A percentile compares a stretch with the other conserved stretches of the same genome.
These are phyloP conservation scores for Tricharina praecox DNA, from an alignment of 495 filamentous ascomycete species.

Conservation along the genomic window DNA sequence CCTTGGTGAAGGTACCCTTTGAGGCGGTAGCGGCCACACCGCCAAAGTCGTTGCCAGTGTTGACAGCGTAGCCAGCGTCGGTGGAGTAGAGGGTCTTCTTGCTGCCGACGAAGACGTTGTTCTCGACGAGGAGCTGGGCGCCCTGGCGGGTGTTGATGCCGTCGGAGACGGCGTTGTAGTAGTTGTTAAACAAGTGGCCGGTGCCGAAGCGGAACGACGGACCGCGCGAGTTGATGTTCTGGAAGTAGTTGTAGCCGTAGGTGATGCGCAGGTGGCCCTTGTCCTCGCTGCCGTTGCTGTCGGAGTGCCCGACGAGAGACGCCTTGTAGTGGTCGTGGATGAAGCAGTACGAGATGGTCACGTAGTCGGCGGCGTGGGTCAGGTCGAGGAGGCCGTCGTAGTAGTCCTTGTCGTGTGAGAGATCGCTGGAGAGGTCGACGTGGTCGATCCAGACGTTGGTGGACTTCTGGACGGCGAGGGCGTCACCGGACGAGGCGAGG, in stretches of 20 bases:
- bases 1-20: constrained; percentile 31
- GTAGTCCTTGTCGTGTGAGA: constrained; percentile 43
- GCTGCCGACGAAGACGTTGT: constrained; percentile 37
- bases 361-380: constrained; percentile 36
- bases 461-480: constrained; percentile 39
- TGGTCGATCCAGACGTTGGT: constrained; percentile 56
- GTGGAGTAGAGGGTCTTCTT: constrained; percentile 37
- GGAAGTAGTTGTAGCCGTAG: constrained; percentile 46
- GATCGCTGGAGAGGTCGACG: constrained; percentile 44
- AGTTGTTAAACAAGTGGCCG: constrained; percentile 35
- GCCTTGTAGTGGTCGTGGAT: constrained; percentile 50
- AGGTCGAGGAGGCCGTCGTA: constrained; percentile 53
- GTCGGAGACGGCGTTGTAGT: constrained; percentile 32
- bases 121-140: constrained; percentile 47
- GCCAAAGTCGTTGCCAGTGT: constrained; percentile 41
- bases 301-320: constrained; percentile 45
- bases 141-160: constrained; percentile 51
- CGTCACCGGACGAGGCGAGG: constrained; percentile 41
- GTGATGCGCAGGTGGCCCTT: constrained; percentile 42
- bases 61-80: constrained; percentile 35
- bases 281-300: constrained; percentile 33
- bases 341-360: constrained; percentile 37
- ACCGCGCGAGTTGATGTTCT: constrained; percentile 42
- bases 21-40: constrained; percentile 32
- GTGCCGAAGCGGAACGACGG: constrained; percentile 50